Evolutionary conservation across 345 rosid genomes (phyloP), one percentile per base, ranked within the genome.

Genomic region (Arabis alpina): DNA sequence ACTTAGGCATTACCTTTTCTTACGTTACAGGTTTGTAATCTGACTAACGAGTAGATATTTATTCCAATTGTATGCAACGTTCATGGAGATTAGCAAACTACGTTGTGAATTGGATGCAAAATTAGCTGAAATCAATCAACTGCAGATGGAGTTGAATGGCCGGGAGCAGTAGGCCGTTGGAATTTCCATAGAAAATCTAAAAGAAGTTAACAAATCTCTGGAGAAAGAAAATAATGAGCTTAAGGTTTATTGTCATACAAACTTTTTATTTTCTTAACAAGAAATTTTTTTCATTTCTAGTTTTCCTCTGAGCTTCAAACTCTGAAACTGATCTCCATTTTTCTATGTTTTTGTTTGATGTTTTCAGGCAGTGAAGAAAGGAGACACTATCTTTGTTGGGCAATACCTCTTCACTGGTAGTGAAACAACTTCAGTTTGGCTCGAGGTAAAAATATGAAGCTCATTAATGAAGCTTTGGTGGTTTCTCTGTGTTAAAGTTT

Each of bases 351-450:
- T 0, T 66, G 30, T 62, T 62, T 80, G 73, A 55, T 65, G 76
- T 80, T 81, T 76, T 63, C 85, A 91, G 97, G 87, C 92, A 19
- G 97, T 94, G 72, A 94, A 91, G 69, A 80, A 78, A 28, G 97
- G 99, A 60, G 99, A 94, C 78, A 94, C 99, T 70, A 89, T 91
- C 77, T 94, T 91, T 69, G 61, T 88, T 49, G 99, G 99, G 44
- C 99, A 91, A 24, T 89, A 94, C 86, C 79, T 91, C 32, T 94
- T 94, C 83, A 89, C 99, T 44, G 97, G 99, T 54, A 91, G 96
- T 80, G 99, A 94, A 82, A 89, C 97, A 57, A 91, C 97, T 68
- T 91, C 99, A 50, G 99, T 89, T 1, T 94, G 96, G 97, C 88
- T 89, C 55, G 99, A 94, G 99, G 97, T 91, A 77, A 74, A 54